Percentiles rank a stretch among this genome's conserved stretches.
Conservation (phyloP, 352 stramenopile species). For the Phytophthora fragariaefolia region DNA sequence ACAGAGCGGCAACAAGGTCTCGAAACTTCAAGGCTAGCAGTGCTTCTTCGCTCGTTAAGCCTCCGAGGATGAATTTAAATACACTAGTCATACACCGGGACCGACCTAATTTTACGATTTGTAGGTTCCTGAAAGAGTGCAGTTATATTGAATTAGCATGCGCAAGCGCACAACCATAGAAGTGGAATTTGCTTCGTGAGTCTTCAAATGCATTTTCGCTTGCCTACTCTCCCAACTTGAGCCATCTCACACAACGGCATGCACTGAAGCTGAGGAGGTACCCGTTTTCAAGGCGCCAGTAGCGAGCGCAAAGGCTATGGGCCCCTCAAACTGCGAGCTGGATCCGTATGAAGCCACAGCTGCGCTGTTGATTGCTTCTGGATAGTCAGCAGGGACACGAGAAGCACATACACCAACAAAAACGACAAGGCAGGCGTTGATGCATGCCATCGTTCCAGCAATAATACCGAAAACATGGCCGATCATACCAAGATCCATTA, state of each 20-base stretch:
- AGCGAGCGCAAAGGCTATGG: slow-evolving; percentile 35
- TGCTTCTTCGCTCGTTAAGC: no score
- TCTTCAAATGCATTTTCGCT: neutral
- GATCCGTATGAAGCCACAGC: slow-evolving; percentile 33
- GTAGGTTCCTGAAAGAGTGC: no score
- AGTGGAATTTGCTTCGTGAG: no score
- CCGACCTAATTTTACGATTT: no score
- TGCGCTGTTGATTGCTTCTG: slow-evolving; percentile 28
- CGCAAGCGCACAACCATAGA: no score
- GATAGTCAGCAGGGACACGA: slow-evolving; percentile 19
- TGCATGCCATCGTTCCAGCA: slow-evolving; percentile 42
- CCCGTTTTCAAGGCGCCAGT: slow-evolving; percentile 31
- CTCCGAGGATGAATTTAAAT: no score
- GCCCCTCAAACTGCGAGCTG: slow-evolving; percentile 27
- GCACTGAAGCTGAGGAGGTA: slow-evolving; percentile 19
- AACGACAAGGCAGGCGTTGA: slow-evolving; percentile 52
- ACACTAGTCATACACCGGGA: neutral
- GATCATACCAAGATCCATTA: slow-evolving; percentile 67
- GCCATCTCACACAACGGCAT: slow-evolving; percentile 31
- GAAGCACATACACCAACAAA: slow-evolving; percentile 40
- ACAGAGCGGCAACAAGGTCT: slow-evolving; percentile 8
- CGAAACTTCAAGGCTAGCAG: slow-evolving; percentile 18
- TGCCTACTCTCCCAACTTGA: neutral
- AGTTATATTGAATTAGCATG: no score
- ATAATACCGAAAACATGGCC: slow-evolving; percentile 45